These are phyloP conservation scores for Stellera chamaejasme DNA, from an alignment of 345 rosid genomes.

Conservation along the genomic window DNA sequence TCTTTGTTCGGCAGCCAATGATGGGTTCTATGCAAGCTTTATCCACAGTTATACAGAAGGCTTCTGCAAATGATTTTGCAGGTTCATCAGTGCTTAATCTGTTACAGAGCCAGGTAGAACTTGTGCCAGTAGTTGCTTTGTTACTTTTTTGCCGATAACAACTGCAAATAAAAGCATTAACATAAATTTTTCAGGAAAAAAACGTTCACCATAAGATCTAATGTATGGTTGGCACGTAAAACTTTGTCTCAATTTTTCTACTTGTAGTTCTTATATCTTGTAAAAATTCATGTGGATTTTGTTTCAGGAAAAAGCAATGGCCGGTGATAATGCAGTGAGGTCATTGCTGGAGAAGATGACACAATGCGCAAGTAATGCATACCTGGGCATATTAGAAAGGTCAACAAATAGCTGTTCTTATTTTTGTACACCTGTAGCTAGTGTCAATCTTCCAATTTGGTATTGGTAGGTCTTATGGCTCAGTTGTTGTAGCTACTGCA, in stretches of 20 bases:
- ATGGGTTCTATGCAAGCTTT: conserved; percentile 90
- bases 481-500: too few relatives aligned
- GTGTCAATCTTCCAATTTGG: too few relatives aligned
- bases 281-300: conserved; percentile 13
- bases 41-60: conserved; percentile 69
- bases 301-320: conserved; percentile 87
- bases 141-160: not conserved
- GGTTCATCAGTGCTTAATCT: conserved; percentile 97
- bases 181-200: too few relatives aligned
- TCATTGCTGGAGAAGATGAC: conserved; percentile 95
- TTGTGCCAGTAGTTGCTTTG: not conserved
- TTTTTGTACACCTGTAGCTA: too few relatives aligned
- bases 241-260: not conserved
- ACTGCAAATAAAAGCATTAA: too few relatives aligned
- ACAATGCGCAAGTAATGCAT: conserved; percentile 89
- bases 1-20: conserved; percentile 54
- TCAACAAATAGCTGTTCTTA: conserved; percentile 9
- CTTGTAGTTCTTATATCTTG: conserved; percentile 8
- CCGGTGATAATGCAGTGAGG: conserved; percentile 91
- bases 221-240: conserved; percentile 1
- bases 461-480: too few relatives aligned
- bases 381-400: conserved; percentile 95
- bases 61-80: conserved; percentile 54
- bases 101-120: conserved; percentile 82
- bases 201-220: too few relatives aligned